Evolutionary conservation across 495 filamentous ascomycete genomes (phyloP).

Genomic region (Podospora bellae-mahoneyi): DNA sequence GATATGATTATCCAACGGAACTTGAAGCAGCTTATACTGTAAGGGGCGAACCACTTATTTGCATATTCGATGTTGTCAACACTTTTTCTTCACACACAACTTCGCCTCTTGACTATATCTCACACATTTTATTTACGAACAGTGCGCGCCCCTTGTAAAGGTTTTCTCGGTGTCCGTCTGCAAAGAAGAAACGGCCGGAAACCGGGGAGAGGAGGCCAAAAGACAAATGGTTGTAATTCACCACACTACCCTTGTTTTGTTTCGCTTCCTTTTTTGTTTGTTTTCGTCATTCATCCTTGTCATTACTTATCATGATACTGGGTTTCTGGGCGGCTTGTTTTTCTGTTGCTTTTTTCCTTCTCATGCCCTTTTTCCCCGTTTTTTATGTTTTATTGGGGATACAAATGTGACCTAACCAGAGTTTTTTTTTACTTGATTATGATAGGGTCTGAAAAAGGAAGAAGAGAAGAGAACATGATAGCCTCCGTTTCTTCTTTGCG

Average conservation of each 20-base stretch:
- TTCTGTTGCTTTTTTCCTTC: background rate
- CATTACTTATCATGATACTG: slow-evolving; percentile 15
- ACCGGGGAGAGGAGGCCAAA: background rate
- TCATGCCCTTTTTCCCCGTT: background rate
- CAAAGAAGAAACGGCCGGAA: background rate
- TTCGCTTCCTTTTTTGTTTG: background rate
- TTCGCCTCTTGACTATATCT: background rate
- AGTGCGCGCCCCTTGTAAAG: slow-evolving; percentile 10
- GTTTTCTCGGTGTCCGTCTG: background rate
- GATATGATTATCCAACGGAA: slow-evolving; percentile 99
- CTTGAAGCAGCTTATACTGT: slow-evolving; percentile 89
- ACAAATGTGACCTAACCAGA: slow-evolving; percentile 17
- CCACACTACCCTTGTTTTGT: background rate
- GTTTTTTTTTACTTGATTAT: background rate
- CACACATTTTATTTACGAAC: background rate
- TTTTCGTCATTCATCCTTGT: slow-evolving; percentile 3
- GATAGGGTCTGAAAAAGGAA: slow-evolving; percentile 18
- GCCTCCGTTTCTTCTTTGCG: background rate
- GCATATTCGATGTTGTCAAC: background rate
- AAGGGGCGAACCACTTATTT: slow-evolving; percentile 37
- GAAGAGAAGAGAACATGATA: background rate
- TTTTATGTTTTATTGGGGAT: background rate
- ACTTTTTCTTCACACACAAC: background rate
- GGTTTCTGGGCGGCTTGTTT: background rate
- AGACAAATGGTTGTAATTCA: slow-evolving; percentile 13